Conservation (phyloP, 495 filamentous ascomycete species). For the Penicillium roqueforti region DNA sequence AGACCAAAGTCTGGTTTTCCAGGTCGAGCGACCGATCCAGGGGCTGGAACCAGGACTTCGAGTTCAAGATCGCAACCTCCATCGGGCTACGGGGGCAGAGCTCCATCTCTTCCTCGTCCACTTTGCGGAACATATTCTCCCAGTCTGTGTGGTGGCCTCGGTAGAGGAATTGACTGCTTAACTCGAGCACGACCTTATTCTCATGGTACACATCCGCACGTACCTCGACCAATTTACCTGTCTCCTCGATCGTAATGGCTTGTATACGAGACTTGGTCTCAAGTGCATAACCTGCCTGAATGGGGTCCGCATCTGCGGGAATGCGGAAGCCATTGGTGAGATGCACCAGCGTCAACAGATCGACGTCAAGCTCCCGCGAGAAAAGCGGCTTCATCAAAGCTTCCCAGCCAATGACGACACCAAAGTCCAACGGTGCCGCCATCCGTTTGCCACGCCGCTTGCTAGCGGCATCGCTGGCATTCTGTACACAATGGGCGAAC, state of each 20-base stretch:
- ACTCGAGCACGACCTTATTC: conserved; percentile 80
- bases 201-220: conserved; percentile 77
- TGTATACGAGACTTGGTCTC: conserved; percentile 94
- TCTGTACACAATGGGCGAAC: conserved; percentile 96
- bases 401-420: conserved; percentile 97
- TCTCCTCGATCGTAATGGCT: conserved; percentile 93
- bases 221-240: conserved; percentile 98
- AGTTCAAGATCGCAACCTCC: neutral
- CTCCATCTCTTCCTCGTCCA: conserved; percentile 91
- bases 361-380: conserved; percentile 87
- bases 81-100: conserved; percentile 31
- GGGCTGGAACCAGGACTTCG: neutral
- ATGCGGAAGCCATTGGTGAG: conserved; percentile 65
- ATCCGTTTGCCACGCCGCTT: conserved; percentile 91
- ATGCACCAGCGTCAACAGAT: conserved; percentile 89
- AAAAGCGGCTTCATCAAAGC: conserved; percentile 98
- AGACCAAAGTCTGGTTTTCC: neutral
- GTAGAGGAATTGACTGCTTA: conserved; percentile 96
- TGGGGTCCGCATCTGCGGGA: neutral
- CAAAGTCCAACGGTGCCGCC: conserved; percentile 97
- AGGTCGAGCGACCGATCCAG: neutral
- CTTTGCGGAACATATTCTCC: conserved; percentile 97
- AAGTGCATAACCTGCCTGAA: conserved; percentile 94
- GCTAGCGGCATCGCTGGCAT: conserved; percentile 95
- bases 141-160: conserved; percentile 87